These are phyloP conservation scores for Haematococcus sp. DNA, from an alignment of 139 green algal species.

Conservation along the genomic window DNA sequence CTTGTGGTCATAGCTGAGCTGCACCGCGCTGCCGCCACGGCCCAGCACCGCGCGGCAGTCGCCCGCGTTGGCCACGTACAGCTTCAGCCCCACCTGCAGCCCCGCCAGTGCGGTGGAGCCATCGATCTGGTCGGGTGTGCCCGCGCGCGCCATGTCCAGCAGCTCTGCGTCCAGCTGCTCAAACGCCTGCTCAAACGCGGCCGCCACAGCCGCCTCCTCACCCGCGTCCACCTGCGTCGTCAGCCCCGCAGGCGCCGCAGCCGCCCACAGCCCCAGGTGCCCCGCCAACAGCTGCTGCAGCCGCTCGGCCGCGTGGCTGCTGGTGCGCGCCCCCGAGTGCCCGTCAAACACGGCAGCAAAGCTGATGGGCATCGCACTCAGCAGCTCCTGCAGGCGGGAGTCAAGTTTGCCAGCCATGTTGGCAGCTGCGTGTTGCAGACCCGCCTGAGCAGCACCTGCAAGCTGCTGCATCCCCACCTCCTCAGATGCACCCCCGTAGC, in stretches of 20 bases:
- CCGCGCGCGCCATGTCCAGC: not conserved
- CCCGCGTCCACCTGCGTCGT: not conserved
- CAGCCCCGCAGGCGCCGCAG: not conserved
- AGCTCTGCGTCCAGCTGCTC: slow-evolving; percentile 3
- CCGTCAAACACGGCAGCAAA: not conserved
- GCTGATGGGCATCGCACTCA: not conserved
- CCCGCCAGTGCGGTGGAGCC: slow-evolving; percentile 42
- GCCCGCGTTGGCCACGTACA: slow-evolving; percentile 43
- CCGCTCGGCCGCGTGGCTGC: not conserved
- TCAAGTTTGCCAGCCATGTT: no score
- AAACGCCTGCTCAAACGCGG: not conserved
- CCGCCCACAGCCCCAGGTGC: not conserved
- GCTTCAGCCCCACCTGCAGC: slow-evolving; percentile 27
- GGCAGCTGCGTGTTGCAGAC: no score
- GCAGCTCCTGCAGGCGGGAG: not conserved
- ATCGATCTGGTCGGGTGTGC: slow-evolving; percentile 23
- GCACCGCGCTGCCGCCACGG: slow-evolving; percentile 35
- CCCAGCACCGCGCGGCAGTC: slow-evolving; percentile 64
- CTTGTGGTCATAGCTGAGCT: slow-evolving; percentile 69
- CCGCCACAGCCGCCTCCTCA: not conserved
- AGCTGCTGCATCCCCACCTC: no score
- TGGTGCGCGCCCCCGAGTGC: not conserved
- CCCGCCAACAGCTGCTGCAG: no score
- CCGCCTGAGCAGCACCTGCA: no score
- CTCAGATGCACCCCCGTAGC: no score